Evolutionary conservation across 441 rosid species (phyloP).

Genomic region (Croton laevigatus): DNA sequence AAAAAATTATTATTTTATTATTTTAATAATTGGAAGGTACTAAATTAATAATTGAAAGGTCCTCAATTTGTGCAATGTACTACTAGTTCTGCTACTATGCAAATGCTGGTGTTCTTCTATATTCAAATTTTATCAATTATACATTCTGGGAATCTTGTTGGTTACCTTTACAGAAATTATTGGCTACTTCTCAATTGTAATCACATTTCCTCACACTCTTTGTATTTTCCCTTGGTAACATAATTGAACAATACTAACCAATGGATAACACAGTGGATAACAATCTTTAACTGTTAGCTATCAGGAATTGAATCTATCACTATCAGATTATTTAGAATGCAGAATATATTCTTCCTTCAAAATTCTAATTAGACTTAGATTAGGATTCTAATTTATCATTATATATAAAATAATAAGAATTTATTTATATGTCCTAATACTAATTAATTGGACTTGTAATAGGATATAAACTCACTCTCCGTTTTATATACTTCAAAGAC

Average conservation of each 20-base stretch:
- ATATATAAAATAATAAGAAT: too few relatives aligned
- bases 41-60: too few relatives aligned
- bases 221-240: neutral
- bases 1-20: too few relatives aligned
- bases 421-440: too few relatives aligned
- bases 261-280: conserved; percentile 22
- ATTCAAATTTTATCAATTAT: neutral
- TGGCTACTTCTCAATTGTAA: conserved; percentile 59
- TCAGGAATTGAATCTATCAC: conserved; percentile 31
- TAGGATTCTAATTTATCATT: too few relatives aligned
- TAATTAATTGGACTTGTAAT: too few relatives aligned
- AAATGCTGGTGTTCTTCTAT: neutral
- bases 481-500: too few relatives aligned
- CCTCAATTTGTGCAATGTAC: neutral
- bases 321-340: conserved; percentile 44
- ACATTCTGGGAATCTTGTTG: conserved; percentile 29
- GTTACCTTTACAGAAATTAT: conserved; percentile 53
- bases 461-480: too few relatives aligned
- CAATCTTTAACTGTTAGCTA: neutral
- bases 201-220: conserved; percentile 7
- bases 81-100: neutral
- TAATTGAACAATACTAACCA: conserved; percentile 24
- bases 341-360: conserved; percentile 51
- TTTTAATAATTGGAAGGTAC: too few relatives aligned
- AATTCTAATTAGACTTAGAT: too few relatives aligned